Conservation (phyloP, 768 basidiomycete genomes). For the Suillus paluster region DNA sequence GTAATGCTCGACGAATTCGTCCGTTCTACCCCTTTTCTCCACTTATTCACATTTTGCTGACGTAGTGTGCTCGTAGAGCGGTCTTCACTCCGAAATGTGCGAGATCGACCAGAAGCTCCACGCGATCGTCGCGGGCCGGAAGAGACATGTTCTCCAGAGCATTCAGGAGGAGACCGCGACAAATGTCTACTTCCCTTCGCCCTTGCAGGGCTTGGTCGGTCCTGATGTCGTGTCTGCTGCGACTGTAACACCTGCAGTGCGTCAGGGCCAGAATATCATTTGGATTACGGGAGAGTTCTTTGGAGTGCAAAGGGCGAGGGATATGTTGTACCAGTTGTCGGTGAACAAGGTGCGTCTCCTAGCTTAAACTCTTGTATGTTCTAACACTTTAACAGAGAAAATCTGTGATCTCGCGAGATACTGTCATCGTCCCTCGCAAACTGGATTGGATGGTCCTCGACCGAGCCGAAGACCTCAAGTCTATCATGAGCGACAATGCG, state of each 20-base stretch:
- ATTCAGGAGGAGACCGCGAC: slow-evolving; percentile 98
- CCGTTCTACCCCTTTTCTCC: slow-evolving; percentile 38
- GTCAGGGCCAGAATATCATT: slow-evolving; percentile 60
- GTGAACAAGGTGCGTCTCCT: slow-evolving; percentile 68
- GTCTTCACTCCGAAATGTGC: slow-evolving; percentile 86
- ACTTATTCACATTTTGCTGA: slow-evolving; percentile 18
- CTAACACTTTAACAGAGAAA: slow-evolving; percentile 62
- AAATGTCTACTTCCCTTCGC: slow-evolving; percentile 94
- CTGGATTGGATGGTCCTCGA: slow-evolving; percentile 99
- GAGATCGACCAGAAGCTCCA: slow-evolving; percentile 97
- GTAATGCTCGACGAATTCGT: slow-evolving; percentile 97
- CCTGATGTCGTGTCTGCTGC: slow-evolving; percentile 54
- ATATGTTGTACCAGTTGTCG: slow-evolving; percentile 92
- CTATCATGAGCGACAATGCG: slow-evolving; percentile 94
- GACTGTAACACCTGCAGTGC: slow-evolving; percentile 30
- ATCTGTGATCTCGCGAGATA: slow-evolving; percentile 88
- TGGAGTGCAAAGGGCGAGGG: slow-evolving; percentile 90
- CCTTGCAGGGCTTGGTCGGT: slow-evolving; percentile 84
- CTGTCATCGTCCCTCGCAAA: slow-evolving; percentile 93
- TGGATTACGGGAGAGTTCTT: slow-evolving; percentile 99
- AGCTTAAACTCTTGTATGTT: background rate
- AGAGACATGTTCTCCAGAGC: slow-evolving; percentile 82
- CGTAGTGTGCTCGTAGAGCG: slow-evolving; percentile 56
- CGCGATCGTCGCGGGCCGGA: slow-evolving; percentile 87
- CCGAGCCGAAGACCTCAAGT: slow-evolving; percentile 89